These are phyloP conservation scores for Teunomyces tritomae DNA, from an alignment of 805 yeast species.

Conservation along the genomic window DNA sequence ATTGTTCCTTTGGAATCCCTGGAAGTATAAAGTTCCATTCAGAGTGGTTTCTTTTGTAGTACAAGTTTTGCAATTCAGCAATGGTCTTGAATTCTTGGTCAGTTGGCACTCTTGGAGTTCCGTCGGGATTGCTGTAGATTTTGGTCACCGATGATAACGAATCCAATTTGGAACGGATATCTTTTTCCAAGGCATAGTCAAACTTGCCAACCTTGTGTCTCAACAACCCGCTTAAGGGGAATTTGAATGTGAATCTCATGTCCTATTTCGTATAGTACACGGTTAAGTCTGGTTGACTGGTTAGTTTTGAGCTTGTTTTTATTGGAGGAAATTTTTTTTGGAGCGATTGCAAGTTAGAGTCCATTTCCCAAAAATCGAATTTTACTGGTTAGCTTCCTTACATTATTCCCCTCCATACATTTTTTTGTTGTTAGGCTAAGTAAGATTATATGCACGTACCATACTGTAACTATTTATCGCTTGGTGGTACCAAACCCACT, in stretches of 20 bases:
- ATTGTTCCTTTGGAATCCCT: constrained; percentile 52
- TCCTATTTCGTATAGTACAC: constrained; percentile 6
- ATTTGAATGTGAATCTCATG: constrained; percentile 43
- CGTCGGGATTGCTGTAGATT: constrained; percentile 73
- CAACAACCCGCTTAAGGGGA: constrained; percentile 38
- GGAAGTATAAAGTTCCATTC: constrained; percentile 45
- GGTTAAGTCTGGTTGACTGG: constrained; percentile 4
- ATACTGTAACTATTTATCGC: neutral
- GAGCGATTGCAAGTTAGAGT: constrained; percentile 6
- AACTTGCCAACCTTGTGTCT: constrained; percentile 38
- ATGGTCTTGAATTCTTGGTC: constrained; percentile 71
- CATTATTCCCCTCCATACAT: neutral
- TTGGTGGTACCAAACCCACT: constrained; percentile 52
- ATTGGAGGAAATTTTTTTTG: constrained; percentile 18
- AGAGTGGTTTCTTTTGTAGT: constrained; percentile 55
- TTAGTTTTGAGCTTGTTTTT: constrained; percentile 19
- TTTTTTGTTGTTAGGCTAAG: too few species aligned
- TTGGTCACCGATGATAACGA: constrained; percentile 62
- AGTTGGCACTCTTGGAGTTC: constrained; percentile 64
- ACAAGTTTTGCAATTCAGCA: constrained; percentile 65
- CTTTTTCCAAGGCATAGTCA: constrained; percentile 54
- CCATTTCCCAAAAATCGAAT: neutral
- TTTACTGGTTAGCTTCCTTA: neutral
- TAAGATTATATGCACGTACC: neutral
- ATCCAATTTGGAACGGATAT: constrained; percentile 60